These are phyloP conservation scores for Conringia planisiliqua DNA, from an alignment of 345 rosid species.

Conservation along the genomic window DNA sequence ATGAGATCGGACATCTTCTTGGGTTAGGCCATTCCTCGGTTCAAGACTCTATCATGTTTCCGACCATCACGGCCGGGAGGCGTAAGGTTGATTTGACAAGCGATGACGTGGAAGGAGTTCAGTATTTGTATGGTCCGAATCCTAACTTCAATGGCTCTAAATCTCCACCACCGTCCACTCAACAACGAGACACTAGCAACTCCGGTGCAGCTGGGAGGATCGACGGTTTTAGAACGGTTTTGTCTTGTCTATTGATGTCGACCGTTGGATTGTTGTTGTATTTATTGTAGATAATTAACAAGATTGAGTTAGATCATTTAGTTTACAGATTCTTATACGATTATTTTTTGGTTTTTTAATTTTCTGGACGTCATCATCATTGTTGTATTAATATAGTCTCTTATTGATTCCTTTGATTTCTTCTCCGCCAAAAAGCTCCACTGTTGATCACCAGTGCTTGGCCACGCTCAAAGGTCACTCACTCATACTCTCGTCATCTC, in stretches of 20 bases:
- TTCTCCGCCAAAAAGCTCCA: no score
- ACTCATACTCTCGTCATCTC: no score
- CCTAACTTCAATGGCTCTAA: slow-evolving; percentile 53
- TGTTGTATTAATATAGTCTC: no score
- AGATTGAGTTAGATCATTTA: not conserved
- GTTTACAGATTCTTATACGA: not conserved
- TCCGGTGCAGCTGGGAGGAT: slow-evolving; percentile 23
- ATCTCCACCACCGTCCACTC: slow-evolving; percentile 32
- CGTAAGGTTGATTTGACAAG: slow-evolving; percentile 52
- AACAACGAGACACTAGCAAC: slow-evolving; percentile 46
- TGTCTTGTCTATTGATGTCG: slow-evolving; percentile 18
- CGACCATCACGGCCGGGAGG: slow-evolving; percentile 59
- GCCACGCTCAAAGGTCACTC: no score
- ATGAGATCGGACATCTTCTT: slow-evolving; percentile 88
- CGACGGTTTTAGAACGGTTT: slow-evolving; percentile 23
- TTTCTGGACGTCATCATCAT: no score
- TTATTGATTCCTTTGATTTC: no score
- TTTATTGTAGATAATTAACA: slow-evolving; percentile 3
- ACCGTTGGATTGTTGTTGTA: slow-evolving; percentile 40
- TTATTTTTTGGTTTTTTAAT: not conserved
- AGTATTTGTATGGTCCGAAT: slow-evolving; percentile 61
- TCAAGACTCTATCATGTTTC: slow-evolving; percentile 75
- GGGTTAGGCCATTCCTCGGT: slow-evolving; percentile 91
- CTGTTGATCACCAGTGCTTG: no score
- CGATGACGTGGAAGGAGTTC: slow-evolving; percentile 78